Conservation (phyloP, 768 basidiomycete genomes). For the Kwoniella sp. region DNA sequence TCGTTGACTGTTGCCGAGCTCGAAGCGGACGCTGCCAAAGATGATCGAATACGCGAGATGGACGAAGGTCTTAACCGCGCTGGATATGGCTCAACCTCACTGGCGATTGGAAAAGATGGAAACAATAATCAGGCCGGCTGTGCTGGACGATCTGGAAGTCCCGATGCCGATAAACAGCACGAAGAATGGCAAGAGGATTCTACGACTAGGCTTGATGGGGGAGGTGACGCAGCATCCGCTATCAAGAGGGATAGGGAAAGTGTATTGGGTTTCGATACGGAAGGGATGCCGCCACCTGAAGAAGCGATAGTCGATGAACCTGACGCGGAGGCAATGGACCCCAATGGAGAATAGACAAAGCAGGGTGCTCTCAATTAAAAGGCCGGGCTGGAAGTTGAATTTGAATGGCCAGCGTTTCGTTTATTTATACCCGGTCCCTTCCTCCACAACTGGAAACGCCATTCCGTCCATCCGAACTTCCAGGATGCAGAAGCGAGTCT, state of each 20-base stretch:
- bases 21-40: conserved; percentile 39
- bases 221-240: background rate
- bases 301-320: conserved; percentile 28
- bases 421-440: too few relatives aligned
- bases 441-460: too few relatives aligned
- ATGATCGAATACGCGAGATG: conserved; percentile 10
- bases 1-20: conserved; percentile 43
- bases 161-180: background rate
- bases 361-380: background rate
- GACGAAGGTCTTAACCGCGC: conserved; percentile 12
- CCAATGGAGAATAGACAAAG: conserved; percentile 10
- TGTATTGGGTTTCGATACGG: conserved; percentile 25
- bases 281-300: conserved; percentile 25
- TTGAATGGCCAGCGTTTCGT: too few relatives aligned
- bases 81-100: background rate
- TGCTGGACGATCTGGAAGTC: background rate
- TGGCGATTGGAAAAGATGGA: background rate
- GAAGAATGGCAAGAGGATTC: conserved; percentile 4
- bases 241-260: conserved; percentile 5
- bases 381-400: too few relatives aligned
- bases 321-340: conserved; percentile 18
- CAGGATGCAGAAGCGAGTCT: too few relatives aligned
- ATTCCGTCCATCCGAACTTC: too few relatives aligned
- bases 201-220: background rate
- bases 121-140: background rate